Conservation (phyloP, 371 early-diverging fungal genomes). For the Syncephalis plumigaleata region DNA sequence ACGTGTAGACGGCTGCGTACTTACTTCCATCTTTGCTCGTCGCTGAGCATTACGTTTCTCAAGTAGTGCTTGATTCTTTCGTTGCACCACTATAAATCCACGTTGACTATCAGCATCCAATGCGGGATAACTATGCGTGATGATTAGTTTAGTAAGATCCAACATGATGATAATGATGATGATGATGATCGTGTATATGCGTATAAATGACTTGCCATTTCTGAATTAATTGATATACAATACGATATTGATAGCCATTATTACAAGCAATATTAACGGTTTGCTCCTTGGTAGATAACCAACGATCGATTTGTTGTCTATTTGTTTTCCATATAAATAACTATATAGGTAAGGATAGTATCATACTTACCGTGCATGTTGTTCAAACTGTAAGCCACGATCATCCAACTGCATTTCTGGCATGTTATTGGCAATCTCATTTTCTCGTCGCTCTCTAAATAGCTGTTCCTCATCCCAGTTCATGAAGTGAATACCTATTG, state of each 20-base stretch:
- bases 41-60: too few species aligned
- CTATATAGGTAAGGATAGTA: neutral
- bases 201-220: too few species aligned
- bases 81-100: neutral
- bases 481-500: conserved; percentile 56
- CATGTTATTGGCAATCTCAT: conserved; percentile 24
- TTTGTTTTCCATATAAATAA: neutral
- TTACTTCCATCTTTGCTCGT: too few species aligned
- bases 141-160: too few species aligned
- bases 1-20: too few species aligned
- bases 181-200: too few species aligned
- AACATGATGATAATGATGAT: too few species aligned
- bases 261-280: neutral
- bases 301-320: neutral
- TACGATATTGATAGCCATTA: neutral
- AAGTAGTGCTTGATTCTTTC: too few species aligned
- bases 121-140: neutral
- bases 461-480: conserved; percentile 38
- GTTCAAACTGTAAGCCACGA: neutral
- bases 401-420: conserved; percentile 43
- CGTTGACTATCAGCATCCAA: neutral
- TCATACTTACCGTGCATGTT: neutral
- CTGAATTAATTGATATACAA: neutral
- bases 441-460: conserved; percentile 20
- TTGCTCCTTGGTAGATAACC: neutral